Conservation (phyloP, 2,329 filamentous ascomycete genomes). For the Talaromyces marneffei region DNA sequence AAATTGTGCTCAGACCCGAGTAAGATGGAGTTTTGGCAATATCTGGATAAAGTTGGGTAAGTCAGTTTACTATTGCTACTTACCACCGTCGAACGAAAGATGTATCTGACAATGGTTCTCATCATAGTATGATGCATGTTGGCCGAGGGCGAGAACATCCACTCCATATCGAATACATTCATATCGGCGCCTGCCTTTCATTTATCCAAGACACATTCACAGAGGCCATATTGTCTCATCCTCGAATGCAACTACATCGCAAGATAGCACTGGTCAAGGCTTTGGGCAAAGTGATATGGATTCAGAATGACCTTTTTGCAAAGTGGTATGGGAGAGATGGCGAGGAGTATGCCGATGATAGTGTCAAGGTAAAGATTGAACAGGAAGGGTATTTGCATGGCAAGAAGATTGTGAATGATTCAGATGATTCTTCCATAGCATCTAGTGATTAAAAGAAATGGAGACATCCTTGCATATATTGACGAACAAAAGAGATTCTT, state of each 20-base stretch:
- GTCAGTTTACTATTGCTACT: slow-evolving; percentile 24
- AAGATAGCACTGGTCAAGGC: slow-evolving; percentile 72
- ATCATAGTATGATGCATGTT: slow-evolving; percentile 67
- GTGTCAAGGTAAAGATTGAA: slow-evolving; percentile 48
- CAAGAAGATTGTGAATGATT: slow-evolving; percentile 47
- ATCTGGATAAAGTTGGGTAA: slow-evolving; percentile 74
- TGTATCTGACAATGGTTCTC: background rate
- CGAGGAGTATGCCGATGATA: slow-evolving; percentile 48
- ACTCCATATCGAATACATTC: slow-evolving; percentile 73
- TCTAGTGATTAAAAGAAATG: background rate
- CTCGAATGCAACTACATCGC: slow-evolving; percentile 57
- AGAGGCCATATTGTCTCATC: slow-evolving; percentile 68
- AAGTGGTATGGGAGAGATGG: slow-evolving; percentile 71
- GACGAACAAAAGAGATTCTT: background rate
- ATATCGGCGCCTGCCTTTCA: slow-evolving; percentile 65
- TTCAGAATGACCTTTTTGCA: slow-evolving; percentile 81
- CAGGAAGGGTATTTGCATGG: slow-evolving; percentile 61
- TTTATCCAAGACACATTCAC: slow-evolving; percentile 74
- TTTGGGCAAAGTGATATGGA: slow-evolving; percentile 76
- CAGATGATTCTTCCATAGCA: slow-evolving; percentile 14
- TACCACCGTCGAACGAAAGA: background rate
- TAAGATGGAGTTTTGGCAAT: slow-evolving; percentile 74
- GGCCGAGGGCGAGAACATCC: slow-evolving; percentile 65
- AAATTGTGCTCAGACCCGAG: slow-evolving; percentile 70
- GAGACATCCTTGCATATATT: background rate